Evolutionary conservation across 306 rosid species (phyloP).

Genomic region (Citrullus amarus): DNA sequence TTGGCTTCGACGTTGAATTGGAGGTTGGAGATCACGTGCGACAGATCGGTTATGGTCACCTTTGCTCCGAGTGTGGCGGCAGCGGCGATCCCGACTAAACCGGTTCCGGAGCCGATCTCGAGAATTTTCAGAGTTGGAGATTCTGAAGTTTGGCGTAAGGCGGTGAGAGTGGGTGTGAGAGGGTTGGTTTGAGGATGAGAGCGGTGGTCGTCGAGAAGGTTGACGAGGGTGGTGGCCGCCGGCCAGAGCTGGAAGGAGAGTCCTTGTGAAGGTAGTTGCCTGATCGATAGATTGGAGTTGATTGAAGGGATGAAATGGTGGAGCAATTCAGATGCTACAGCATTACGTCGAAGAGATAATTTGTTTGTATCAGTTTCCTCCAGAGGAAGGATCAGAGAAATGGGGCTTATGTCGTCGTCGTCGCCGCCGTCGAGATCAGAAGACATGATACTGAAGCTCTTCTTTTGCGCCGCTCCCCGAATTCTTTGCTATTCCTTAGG

Average conservation of each 20-base stretch:
- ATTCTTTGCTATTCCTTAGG: not conserved
- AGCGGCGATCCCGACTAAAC: slow-evolving; percentile 79
- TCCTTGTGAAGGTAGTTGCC: slow-evolving; percentile 78
- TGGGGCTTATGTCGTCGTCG: slow-evolving; percentile 27
- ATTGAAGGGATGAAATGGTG: slow-evolving; percentile 47
- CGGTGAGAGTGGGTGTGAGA: slow-evolving; percentile 33
- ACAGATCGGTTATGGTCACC: slow-evolving; percentile 80
- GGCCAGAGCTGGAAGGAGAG: slow-evolving; percentile 97
- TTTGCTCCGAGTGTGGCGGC: slow-evolving; percentile 48
- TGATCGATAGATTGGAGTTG: slow-evolving; percentile 39
- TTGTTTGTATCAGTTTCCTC: slow-evolving; percentile 4
- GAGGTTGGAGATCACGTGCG: slow-evolving; percentile 62
- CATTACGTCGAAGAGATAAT: not conserved
- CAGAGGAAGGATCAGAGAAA: slow-evolving; percentile 18
- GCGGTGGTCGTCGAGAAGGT: slow-evolving; percentile 60
- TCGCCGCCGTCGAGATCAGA: slow-evolving; percentile 20
- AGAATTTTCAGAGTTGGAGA: slow-evolving; percentile 32
- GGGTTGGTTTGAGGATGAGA: slow-evolving; percentile 37
- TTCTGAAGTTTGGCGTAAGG: not conserved
- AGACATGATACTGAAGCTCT: slow-evolving; percentile 16
- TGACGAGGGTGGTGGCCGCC: slow-evolving; percentile 73
- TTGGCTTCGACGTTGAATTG: slow-evolving; percentile 60
- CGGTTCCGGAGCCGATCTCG: slow-evolving; percentile 94
- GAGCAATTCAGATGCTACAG: slow-evolving; percentile 16
- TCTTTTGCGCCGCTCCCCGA: not conserved